phyloP scores from a whole-genome alignment of 179 eudicot genomes.

The Camellia oleifera region DNA sequence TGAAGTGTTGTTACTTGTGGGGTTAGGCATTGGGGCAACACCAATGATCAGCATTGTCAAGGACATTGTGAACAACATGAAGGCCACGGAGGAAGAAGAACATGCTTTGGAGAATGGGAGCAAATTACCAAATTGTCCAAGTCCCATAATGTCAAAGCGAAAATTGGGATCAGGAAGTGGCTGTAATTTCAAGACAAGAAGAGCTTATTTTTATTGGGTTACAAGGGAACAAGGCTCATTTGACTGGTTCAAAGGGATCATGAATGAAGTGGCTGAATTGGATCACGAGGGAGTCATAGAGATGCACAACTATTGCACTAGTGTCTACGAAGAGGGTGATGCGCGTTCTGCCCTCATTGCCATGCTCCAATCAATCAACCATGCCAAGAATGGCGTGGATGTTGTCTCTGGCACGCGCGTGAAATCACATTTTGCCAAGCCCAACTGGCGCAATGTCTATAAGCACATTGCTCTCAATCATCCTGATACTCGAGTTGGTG shows the following conservation, averaged over 20 bases:
- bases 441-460: constrained; percentile 54
- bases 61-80: constrained; percentile 58
- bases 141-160: constrained; percentile 9
- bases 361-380: constrained; percentile 53
- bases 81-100: constrained; percentile 38
- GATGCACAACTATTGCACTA: constrained; percentile 56
- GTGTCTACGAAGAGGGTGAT: constrained; percentile 57
- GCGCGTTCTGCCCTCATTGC: constrained; percentile 54
- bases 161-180: constrained; percentile 19
- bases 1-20: constrained; percentile 49
- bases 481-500: constrained; percentile 38
- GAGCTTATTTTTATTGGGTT: constrained; percentile 63
- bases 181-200: constrained; percentile 34
- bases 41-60: constrained; percentile 60
- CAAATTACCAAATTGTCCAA: constrained; percentile 3
- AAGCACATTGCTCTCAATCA: constrained; percentile 53
- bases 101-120: constrained; percentile 28
- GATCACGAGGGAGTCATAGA: constrained; percentile 45
- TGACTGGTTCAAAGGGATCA: constrained; percentile 57
- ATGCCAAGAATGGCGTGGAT: constrained; percentile 59
- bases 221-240: constrained; percentile 53
- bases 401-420: constrained; percentile 57
- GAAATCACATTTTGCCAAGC: constrained; percentile 58
- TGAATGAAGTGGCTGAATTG: constrained; percentile 50
- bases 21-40: constrained; percentile 53